phyloP scores from a whole-genome alignment of 345 rosid genomes.

The Excoecaria cochinchinensis region DNA sequence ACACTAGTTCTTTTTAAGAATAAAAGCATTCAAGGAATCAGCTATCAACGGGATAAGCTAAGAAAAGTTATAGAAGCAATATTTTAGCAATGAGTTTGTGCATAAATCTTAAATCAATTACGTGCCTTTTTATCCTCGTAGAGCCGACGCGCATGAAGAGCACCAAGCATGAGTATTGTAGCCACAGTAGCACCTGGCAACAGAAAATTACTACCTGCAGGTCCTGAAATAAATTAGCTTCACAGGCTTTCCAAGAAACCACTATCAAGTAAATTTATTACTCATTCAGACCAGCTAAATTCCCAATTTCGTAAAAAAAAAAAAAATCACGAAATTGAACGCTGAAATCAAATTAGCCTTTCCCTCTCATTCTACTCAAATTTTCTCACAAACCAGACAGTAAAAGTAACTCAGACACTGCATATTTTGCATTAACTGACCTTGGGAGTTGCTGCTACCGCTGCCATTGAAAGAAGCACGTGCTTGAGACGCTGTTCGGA shows the following conservation, averaged over 20 bases:
- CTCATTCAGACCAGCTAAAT: not conserved
- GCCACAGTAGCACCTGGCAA: conserved; percentile 92
- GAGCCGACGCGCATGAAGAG: conserved; percentile 88
- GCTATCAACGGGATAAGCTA: not conserved
- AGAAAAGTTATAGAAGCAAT: not conserved
- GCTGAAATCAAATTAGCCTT: not conserved
- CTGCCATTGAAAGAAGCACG: conserved; percentile 47
- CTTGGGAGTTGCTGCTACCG: conserved; percentile 47
- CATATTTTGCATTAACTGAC: conserved; percentile 29
- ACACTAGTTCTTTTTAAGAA: not conserved
- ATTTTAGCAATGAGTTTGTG: not conserved
- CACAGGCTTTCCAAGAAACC: not conserved
- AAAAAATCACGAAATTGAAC: not conserved
- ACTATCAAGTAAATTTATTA: not conserved
- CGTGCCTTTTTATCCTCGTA: conserved; percentile 84
- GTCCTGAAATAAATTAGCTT: conserved; percentile 42
- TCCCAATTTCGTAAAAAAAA: not conserved
- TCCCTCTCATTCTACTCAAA: not conserved
- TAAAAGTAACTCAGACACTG: not conserved
- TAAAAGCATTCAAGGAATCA: conserved; percentile 1
- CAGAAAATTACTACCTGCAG: conserved; percentile 63
- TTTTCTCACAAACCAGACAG: conserved; percentile 10
- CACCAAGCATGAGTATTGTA: conserved; percentile 92
- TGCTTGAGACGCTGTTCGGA: conserved; percentile 38
- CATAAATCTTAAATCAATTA: not conserved